phyloP scores from a whole-genome alignment of 257 asterid species.

The Paraleonurus japonicus region DNA sequence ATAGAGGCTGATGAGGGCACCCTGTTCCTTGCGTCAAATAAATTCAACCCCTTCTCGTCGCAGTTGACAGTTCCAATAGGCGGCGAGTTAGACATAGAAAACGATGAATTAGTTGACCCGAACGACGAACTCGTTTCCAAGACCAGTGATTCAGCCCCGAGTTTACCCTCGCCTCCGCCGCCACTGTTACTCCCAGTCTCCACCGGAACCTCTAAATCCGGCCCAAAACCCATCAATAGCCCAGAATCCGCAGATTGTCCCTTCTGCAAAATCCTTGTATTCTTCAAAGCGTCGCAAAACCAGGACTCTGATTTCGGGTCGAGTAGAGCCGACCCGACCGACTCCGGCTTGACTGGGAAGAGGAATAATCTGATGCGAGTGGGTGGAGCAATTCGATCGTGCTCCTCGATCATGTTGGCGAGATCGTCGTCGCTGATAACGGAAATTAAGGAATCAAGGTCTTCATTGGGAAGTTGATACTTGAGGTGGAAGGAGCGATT shows the following conservation, averaged over 20 bases:
- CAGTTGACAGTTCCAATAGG: constrained; percentile 46
- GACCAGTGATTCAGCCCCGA: constrained; percentile 55
- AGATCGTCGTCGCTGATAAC: constrained; percentile 83
- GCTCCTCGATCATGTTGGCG: constrained; percentile 79
- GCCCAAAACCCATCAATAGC: constrained; percentile 39
- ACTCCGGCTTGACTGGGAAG: constrained; percentile 63
- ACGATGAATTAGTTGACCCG: constrained; percentile 69
- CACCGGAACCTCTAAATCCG: constrained; percentile 47
- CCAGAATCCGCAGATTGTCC: constrained; percentile 63
- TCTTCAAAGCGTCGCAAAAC: constrained; percentile 71
- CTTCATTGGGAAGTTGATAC: constrained; percentile 81
- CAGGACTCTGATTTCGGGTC: constrained; percentile 73
- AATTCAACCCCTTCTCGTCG: constrained; percentile 48
- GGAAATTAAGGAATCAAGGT: constrained; percentile 74
- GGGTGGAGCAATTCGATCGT: constrained; percentile 52
- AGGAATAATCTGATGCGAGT: constrained; percentile 70
- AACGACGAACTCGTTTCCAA: constrained; percentile 82
- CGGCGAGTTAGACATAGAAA: constrained; percentile 65
- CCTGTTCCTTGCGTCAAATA: constrained; percentile 50
- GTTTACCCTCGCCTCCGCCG: constrained; percentile 37
- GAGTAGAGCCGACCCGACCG: constrained; percentile 50
- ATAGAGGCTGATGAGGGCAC: constrained; percentile 68
- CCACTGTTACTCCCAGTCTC: constrained; percentile 41
- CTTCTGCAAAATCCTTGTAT: constrained; percentile 56
- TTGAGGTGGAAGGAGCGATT: constrained; percentile 69